Evolutionary conservation across 805 yeast species (phyloP), one percentile per base, ranked within the genome.

Genomic region (Blastobotrys muscicola): DNA sequence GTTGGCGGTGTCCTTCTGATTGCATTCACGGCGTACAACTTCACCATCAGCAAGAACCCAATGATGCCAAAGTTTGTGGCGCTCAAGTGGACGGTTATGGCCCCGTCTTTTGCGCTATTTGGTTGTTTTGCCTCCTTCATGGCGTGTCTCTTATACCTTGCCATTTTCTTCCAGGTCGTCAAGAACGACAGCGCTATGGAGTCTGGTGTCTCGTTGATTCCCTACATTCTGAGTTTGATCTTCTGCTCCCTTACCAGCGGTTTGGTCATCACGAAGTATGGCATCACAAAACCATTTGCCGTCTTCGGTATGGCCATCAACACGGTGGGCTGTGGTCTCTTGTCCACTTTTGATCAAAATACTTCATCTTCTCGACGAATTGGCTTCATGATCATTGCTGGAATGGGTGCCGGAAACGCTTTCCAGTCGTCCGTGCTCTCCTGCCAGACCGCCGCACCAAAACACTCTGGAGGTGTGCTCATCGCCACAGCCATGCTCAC

Each of bases 361-460:
- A 59, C 75, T 1, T 39, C 61, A 2, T 42, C 36, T 3, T 48
- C 66, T 1, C 36, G 53, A 20, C 62, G 66, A 45, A 66, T 74
- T 39, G 78, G 79, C 0, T 57, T 64, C 33, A 64, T 70, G 46
- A 68, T 75, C 20, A 48, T 71, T 8, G 52, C 64, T 1, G 81
- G 81, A 23, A 16, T 45, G 4, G 50, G 50, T 13, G 58, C 68
- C 6, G 65, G 71, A 0, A 52, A 64, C 39, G 58, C 55, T 41
- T 56, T 72, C 52, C 78, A 74, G 53, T 58, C 72, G 1, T 48
- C 66, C 10, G 56, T 71, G 35, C 53, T 72, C 12, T 53, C 69
- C 2, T 62, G 69, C 2, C 80, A 75, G 53, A 49, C 74, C 1
- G 59, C 64, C 12, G 78, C 78, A 3, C 80, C 80, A 29, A 73